Base-by-base conservation (phyloP, 345 rosid species). In the Combretum micranthum region DNA sequence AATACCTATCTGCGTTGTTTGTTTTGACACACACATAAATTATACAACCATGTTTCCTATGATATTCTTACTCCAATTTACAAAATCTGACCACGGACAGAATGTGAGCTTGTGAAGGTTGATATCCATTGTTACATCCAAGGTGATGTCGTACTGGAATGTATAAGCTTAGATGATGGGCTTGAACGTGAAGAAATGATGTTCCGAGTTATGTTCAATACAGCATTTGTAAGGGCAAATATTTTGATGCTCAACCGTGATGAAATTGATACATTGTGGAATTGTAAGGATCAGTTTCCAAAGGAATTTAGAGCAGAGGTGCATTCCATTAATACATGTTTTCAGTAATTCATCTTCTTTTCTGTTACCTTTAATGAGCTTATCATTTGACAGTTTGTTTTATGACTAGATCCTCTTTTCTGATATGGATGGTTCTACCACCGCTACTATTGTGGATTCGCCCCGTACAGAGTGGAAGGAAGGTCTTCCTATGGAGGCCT, bases 221-320 rank as follows among this genome's bases (percentile, higher is more conserved):
- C 96, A 13, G 90, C 96, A 54, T 88, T 92, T 72, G 84, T 92
- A 55, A 78, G 96, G 73, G 86, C 98, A 65, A 92, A 92, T 48
- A 92, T 92, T 64, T 77, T 92, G 82, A 92, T 92, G 82, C 89
- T 92, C 44, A 92, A 83, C 56, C 86, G 80, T 53, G 95, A 92
- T 61, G 98, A 92, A 62, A 80, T 92, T 62, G 98, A 88, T 69
- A 80, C 74, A 26, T 63, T 86, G 61, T 92, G 98, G 98, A 77
- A 84, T 67, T 73, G 76, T 43, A 88, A 81, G 73, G 95, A 83
- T 56, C 77, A 63, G 56, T 92, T 92, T 67, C 95, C 93, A 47
- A 86, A 79, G 83, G 85, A 78, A 47, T 92, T 92, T 78, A 92
- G 89, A 69, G 87, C 84, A 47, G 98, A 92, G 98, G 98, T 88